Evolutionary conservation across 768 basidiomycete genomes (phyloP).

Genomic region (Pleurotus pulmonarius): DNA sequence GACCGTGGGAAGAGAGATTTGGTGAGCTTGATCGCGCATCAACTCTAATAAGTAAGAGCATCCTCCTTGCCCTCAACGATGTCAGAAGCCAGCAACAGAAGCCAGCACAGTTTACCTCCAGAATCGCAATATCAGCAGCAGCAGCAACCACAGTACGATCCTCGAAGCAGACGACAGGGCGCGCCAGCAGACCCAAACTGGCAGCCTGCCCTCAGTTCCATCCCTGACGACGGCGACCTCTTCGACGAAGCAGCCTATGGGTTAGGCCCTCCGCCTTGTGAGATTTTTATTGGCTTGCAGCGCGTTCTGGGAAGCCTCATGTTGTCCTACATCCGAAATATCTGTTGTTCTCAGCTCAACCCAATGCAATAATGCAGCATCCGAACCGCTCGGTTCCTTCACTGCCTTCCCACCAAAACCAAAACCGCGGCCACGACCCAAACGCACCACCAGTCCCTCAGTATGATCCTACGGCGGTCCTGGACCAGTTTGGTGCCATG

Average conservation of each 20-base stretch:
- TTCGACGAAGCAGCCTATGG: conserved; percentile 13
- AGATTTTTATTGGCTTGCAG: not conserved
- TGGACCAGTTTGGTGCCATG: conserved; percentile 53
- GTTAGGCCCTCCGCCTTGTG: not conserved
- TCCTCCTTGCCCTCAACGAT: not conserved
- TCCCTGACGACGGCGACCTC: conserved; percentile 16
- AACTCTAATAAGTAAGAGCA: not conserved
- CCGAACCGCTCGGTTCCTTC: conserved; percentile 46
- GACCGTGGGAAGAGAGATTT: conserved; percentile 15
- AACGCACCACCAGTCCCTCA: conserved; percentile 23
- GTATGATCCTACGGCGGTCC: conserved; percentile 42
- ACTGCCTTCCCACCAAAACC: conserved; percentile 34
- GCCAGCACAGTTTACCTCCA: not conserved
- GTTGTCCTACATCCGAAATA: not conserved
- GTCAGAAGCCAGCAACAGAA: conserved; percentile 1
- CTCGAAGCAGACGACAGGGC: not conserved
- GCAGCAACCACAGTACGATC: not conserved
- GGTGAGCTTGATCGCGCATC: not conserved
- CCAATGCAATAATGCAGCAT: conserved; percentile 34
- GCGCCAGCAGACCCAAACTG: conserved; percentile 12
- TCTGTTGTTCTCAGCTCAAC: conserved; percentile 6
- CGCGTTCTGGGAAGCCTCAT: not conserved
- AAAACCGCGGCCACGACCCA: conserved; percentile 25
- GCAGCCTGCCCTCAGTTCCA: conserved; percentile 12
- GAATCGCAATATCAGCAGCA: not conserved